Base-by-base conservation (phyloP, 805 yeast genomes). In the Lipomyces chichibuensis region DNA sequence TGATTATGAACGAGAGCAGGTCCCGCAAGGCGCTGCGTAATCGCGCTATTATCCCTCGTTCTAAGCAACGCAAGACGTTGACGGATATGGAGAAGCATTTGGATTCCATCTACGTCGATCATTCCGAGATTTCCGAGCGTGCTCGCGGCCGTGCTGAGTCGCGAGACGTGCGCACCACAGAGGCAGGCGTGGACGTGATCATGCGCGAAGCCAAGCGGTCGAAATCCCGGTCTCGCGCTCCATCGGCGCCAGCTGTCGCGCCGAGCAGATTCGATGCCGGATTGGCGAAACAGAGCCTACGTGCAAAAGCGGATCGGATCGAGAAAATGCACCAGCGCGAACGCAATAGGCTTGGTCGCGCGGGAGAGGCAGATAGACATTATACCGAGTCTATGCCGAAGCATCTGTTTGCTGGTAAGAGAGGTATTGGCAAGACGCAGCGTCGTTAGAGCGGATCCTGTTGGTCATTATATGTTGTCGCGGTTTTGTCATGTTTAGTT, bases 281-380 rank as follows among this genome's bases (percentile, higher is more conserved):
- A 84, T 87, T 92, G 73, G 96, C 90, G 77, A 92, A 92, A 71
- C 74, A 75, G 65, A 87, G 89, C 29, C 80, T 88, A 77, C 87
- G 97, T 79, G 81, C 88, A 59, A 92, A 89, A 81, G 92, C 97
- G 65, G 95, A 89, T 72, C 88, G 95, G 84, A 82, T 92, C 81
- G 89, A 87, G 77, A 93, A 92, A 83, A 79, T 91, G 74, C 93
- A 91, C 79, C 91, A 97, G 86, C 88, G 97, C 81, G 96, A 90
- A 77, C 88, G 98, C 83, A 91, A 93, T 81, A 88, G 93, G 83
- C 80, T 84, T 76, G 97, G 98, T 55, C 88, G 96, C 80, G 90
- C 87, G 72, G 97, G 98, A 83, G 99, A 95, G 83, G 90, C 91
- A 76, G 99, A 95, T 81, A 88, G 98, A 80, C 97, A 92, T 79